These are phyloP conservation scores for Penicillium corylophilum DNA, from an alignment of 2,329 filamentous ascomycete species.

Conservation along the genomic window DNA sequence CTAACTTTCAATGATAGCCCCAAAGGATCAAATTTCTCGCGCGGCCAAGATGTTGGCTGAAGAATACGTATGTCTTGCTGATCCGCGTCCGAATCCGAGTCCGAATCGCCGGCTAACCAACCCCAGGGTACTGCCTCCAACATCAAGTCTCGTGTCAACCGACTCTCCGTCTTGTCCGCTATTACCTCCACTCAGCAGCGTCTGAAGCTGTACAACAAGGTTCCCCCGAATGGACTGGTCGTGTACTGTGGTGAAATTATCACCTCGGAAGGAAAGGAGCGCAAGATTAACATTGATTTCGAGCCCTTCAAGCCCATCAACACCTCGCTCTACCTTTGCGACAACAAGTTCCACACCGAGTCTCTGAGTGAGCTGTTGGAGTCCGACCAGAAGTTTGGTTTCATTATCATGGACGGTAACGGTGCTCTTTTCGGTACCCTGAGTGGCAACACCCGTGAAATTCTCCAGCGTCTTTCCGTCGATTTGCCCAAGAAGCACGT, in stretches of 20 bases:
- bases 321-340: slow-evolving; percentile 97
- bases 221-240: slow-evolving; percentile 94
- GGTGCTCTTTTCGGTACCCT: slow-evolving; percentile 95
- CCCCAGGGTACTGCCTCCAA: slow-evolving; percentile 90
- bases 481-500: slow-evolving; percentile 98
- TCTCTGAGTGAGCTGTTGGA: slow-evolving; percentile 94
- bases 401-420: slow-evolving; percentile 99
- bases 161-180: slow-evolving; percentile 94
- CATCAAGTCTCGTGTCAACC: slow-evolving; percentile 99
- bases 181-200: slow-evolving; percentile 99
- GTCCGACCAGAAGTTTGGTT: slow-evolving; percentile 98
- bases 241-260: slow-evolving; percentile 99
- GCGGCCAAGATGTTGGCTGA: slow-evolving; percentile 99
- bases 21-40: slow-evolving; percentile 96
- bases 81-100: neutral
- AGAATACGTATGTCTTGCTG: slow-evolving; percentile 75
- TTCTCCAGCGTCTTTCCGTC: slow-evolving; percentile 97
- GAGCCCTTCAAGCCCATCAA: slow-evolving; percentile 99
- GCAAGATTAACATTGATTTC: slow-evolving; percentile 99
- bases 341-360: slow-evolving; percentile 99
- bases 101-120: slow-evolving; percentile 9
- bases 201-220: slow-evolving; percentile 98
- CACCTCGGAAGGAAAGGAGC: slow-evolving; percentile 95
- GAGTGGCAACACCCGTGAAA: slow-evolving; percentile 93
- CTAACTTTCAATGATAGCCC: slow-evolving; percentile 57